phyloP scores from a whole-genome alignment of 2,329 filamentous ascomycete genomes.

The Fusarium redolens region DNA sequence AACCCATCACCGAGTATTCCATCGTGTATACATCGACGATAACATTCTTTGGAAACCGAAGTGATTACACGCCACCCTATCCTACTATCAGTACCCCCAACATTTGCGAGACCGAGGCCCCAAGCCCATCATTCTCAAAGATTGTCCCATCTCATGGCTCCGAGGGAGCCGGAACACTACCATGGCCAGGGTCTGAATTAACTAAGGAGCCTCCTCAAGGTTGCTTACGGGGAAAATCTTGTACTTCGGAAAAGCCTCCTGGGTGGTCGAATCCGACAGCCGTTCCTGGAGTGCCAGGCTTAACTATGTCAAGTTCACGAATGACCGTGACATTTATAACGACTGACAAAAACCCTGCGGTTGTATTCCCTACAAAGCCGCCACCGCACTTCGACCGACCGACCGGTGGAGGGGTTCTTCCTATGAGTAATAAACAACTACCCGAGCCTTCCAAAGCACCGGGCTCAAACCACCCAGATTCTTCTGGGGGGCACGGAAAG shows the following conservation, averaged over 20 bases:
- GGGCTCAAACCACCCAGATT: not conserved
- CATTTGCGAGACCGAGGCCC: conserved; percentile 49
- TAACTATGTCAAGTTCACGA: conserved; percentile 25
- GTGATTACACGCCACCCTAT: conserved; percentile 60
- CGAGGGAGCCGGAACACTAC: not conserved
- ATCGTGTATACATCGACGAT: conserved; percentile 62
- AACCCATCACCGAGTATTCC: conserved; percentile 54
- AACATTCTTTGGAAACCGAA: conserved; percentile 59
- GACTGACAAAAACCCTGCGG: conserved; percentile 66
- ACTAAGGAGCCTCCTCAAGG: conserved; percentile 21
- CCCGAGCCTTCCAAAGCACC: conserved; percentile 16
- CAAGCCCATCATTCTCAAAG: not conserved
- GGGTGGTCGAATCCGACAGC: conserved; percentile 10
- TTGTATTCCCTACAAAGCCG: conserved; percentile 55
- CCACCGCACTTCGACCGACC: conserved; percentile 54
- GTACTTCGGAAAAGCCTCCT: conserved; percentile 1
- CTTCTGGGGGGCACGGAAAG: not conserved
- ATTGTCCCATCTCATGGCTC: not conserved
- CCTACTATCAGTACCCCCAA: conserved; percentile 54
- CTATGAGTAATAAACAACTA: conserved; percentile 37
- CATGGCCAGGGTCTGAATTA: conserved; percentile 1
- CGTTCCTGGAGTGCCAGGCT: conserved; percentile 7
- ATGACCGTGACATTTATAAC: conserved; percentile 59
- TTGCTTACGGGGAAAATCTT: conserved; percentile 14
- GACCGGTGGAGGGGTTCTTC: not conserved